phyloP scores from a whole-genome alignment of 2,329 filamentous ascomycete genomes.

The Phoma sp. region DNA sequence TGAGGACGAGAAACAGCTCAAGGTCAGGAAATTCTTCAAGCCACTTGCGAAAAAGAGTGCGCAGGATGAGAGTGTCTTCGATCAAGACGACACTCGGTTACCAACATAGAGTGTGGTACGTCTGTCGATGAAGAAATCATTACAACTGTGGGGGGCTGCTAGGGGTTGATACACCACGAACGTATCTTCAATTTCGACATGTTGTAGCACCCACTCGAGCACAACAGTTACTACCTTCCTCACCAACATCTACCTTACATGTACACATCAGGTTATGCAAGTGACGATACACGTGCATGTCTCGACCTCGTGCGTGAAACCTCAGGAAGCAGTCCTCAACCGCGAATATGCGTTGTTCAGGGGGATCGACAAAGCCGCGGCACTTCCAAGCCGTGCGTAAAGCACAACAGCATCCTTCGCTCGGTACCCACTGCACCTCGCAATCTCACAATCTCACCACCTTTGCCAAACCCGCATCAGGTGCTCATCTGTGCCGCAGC shows the following conservation, averaged over 20 bases:
- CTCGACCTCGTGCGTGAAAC: no score
- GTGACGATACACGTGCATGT: no score
- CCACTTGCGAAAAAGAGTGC: constrained; percentile 6
- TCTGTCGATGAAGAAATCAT: no score
- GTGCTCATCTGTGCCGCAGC: constrained; percentile 4
- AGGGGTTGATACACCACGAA: background rate
- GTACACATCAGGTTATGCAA: no score
- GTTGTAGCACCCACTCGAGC: background rate
- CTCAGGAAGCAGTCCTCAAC: background rate
- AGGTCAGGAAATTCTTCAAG: constrained; percentile 26
- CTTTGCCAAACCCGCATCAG: background rate
- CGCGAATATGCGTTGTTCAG: constrained; percentile 4
- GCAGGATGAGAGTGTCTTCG: constrained; percentile 22
- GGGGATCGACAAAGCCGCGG: constrained; percentile 9
- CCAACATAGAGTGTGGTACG: background rate
- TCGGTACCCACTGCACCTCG: constrained; percentile 2
- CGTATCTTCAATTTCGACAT: background rate
- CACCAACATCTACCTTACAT: no score
- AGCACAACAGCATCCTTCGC: constrained; percentile 14
- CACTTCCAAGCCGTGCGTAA: background rate
- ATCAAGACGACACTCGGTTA: constrained; percentile 10
- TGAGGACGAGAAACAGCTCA: constrained; percentile 60
- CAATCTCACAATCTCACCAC: constrained; percentile 6
- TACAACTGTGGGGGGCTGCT: background rate
- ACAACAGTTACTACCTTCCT: background rate